Evolutionary conservation across 768 basidiomycete species (phyloP), one percentile per base, ranked within the genome.

Genomic region (Naematelia encephala): DNA sequence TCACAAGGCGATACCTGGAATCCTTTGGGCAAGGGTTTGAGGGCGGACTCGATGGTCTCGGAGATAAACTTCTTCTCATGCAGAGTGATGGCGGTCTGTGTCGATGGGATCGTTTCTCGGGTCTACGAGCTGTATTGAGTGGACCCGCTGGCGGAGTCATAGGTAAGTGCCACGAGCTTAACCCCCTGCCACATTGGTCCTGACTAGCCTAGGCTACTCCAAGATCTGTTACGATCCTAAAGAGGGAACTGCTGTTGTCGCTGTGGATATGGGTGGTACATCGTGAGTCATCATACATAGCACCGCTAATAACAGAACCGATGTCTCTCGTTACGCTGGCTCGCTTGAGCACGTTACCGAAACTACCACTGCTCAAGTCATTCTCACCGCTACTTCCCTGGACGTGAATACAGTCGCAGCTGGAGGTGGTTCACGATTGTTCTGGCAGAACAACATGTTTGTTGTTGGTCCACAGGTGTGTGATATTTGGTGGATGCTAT

Each of bases 21-120:
- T 90, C 91, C 0, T 97, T 97, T 80, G 94, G 93, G 77, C 77
- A 79, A 39, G 91, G 91, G 0, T 96, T 97, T 67, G 90, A 93
- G 61, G 85, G 86, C 3, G 77, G 75, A 14, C 56, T 84, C 57
- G 78, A 85, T 49, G 63, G 25, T 52, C 34, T 39, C 8, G 59
- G 45, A 58, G 61, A 49, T 2, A 79, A 90, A 1, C 91, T 96
- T 28, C 91, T 93, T 72, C 96, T 96, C 72, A 97, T 96, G 93
- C 88, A 87, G 30, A 89, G 87, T 57, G 93, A 97, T 69, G 93
- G 69, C 8, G 69, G 69, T 21, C 45, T 74, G 23, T 52, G 51
- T 16, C 28, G 34, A 91, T 71, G 5, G 78, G 77, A 83, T 56
- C 88, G 89, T 68, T 96, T 97, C 74, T 89, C 90, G 0, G 93